Base-by-base conservation (phyloP, 371 early-diverging fungal genomes). In the Mucor irregularis region DNA sequence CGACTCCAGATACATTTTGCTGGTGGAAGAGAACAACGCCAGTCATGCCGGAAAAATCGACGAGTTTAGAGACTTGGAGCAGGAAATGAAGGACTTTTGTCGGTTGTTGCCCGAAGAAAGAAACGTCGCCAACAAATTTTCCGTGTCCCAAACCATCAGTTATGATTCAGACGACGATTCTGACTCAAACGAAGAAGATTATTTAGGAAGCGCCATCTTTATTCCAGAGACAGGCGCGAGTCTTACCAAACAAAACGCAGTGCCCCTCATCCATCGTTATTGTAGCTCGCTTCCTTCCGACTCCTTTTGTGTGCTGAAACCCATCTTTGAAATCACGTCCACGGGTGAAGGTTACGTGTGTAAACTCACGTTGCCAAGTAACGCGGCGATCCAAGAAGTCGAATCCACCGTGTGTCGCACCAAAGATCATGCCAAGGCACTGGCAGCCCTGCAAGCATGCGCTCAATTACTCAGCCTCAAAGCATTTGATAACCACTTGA, bases 401-500 rank as follows among this genome's bases (percentile, higher is more conserved):
- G 71, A 68, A 9, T 88, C 90, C 0, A 83, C 85, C 25, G 58
- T 69, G 1, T 69, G 83, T 33, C 65, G 73, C 5, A 82, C 81
- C 30, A 90, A 89, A 48, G 61, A 42, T 16, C 64, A 74, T 33
- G 94, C 97, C 5, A 91, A 85, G 60, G 84, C 88, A 11, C 62
- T 81, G 2, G 91, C 87, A 0, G 88, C 92, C 0, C 80, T 91
- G 33, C 82, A 90, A 30, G 80, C 87, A 0, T 84, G 90, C 46
- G 81, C 84, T 43, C 64, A 77, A 45, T 74, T 96, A 7, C 85
- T 90, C 37, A 56, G 58, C 17, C 34, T 73, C 1, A 85, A 89
- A 3, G 91, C 86, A 0, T 69, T 96, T 25, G 83, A 91, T 61
- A 89, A 93, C 29, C 78, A 87, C 38, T 71, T 96, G 17, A 43